These are phyloP conservation scores for Lojkania enalia DNA, from an alignment of 2,329 filamentous ascomycete species.

Conservation along the genomic window DNA sequence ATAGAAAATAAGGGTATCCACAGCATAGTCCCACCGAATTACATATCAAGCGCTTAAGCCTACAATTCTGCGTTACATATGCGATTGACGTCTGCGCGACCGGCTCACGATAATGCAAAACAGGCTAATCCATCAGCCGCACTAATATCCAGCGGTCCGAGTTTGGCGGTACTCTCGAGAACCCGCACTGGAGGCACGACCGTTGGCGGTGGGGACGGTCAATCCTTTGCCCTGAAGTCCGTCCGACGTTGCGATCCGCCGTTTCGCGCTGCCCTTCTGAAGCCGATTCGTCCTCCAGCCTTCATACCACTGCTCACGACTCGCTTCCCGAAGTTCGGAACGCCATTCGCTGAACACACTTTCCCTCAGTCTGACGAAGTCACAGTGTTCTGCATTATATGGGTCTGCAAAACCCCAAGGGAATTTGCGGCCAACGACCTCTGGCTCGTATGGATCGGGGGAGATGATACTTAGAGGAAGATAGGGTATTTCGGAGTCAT, in stretches of 20 bases:
- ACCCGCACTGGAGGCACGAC: slow-evolving; percentile 40
- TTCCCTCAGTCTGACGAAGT: slow-evolving; percentile 88
- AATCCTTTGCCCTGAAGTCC: slow-evolving; percentile 31
- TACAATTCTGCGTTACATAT: not conserved
- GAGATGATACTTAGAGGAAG: slow-evolving; percentile 92
- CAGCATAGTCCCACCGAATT: not conserved
- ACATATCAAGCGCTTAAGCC: not conserved
- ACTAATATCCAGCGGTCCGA: slow-evolving; percentile 26
- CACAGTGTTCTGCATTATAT: slow-evolving; percentile 87
- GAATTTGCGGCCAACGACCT: slow-evolving; percentile 80
- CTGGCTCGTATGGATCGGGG: slow-evolving; percentile 85
- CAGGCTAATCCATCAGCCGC: not conserved
- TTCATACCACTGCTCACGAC: slow-evolving; percentile 92
- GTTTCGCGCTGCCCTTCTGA: slow-evolving; percentile 28
- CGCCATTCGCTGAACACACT: slow-evolving; percentile 94
- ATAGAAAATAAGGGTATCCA: not conserved
- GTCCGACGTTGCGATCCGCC: slow-evolving; percentile 34
- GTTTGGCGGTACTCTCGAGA: slow-evolving; percentile 31
- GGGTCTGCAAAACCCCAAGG: slow-evolving; percentile 98
- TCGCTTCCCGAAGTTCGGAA: slow-evolving; percentile 84
- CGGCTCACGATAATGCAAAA: not conserved
- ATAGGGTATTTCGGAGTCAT: slow-evolving; percentile 60
- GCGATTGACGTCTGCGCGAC: not conserved
- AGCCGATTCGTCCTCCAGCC: slow-evolving; percentile 75
- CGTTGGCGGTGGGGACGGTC: slow-evolving; percentile 30